Percentiles rank a stretch among this genome's conserved stretches.
phyloP scores from a whole-genome alignment of 2,329 filamentous ascomycete genomes.

The Periconia sp. region DNA sequence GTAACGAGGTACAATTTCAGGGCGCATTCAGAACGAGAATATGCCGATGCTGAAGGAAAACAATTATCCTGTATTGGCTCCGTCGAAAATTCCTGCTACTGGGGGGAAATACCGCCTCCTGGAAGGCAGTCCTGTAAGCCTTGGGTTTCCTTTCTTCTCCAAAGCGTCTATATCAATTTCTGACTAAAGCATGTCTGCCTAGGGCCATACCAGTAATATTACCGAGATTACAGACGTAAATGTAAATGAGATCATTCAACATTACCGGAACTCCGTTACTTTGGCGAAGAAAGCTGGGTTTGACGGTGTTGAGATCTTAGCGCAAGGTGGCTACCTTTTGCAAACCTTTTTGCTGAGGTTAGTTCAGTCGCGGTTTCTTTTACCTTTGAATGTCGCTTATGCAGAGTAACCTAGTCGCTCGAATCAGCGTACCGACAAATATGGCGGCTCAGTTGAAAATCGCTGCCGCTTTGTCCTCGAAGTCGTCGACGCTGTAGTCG shows the following conservation, averaged over 20 bases:
- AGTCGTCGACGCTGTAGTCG: slow-evolving; percentile 33
- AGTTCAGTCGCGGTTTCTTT: too few species aligned
- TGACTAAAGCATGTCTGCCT: background rate
- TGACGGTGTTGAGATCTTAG: slow-evolving; percentile 19
- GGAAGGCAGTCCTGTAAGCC: slow-evolving; percentile 12
- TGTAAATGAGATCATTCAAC: slow-evolving; percentile 6
- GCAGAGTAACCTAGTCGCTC: slow-evolving; percentile 8
- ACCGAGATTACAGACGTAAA: slow-evolving; percentile 6
- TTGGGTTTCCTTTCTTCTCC: background rate
- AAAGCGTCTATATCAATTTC: background rate
- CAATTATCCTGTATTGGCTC: slow-evolving; percentile 23
- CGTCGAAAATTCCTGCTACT: slow-evolving; percentile 16
- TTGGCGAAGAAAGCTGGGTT: slow-evolving; percentile 11
- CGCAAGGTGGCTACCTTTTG: slow-evolving; percentile 20
- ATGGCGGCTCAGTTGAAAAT: slow-evolving; percentile 39
- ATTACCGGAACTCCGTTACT: slow-evolving; percentile 7
- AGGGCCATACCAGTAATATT: slow-evolving; percentile 9
- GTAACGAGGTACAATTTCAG: slow-evolving; percentile 1
- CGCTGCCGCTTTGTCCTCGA: slow-evolving; percentile 41
- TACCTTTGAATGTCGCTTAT: background rate
- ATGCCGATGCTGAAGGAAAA: slow-evolving; percentile 23
- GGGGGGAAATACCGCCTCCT: slow-evolving; percentile 25
- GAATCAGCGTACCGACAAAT: slow-evolving; percentile 38
- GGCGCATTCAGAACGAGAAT: slow-evolving; percentile 26
- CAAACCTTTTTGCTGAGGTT: slow-evolving; percentile 18